Percentiles rank a stretch among this genome's conserved stretches.
Evolutionary conservation across 176 grass and related monocot genomes (phyloP).

Genomic region (Dendrocalamus sinicus): DNA sequence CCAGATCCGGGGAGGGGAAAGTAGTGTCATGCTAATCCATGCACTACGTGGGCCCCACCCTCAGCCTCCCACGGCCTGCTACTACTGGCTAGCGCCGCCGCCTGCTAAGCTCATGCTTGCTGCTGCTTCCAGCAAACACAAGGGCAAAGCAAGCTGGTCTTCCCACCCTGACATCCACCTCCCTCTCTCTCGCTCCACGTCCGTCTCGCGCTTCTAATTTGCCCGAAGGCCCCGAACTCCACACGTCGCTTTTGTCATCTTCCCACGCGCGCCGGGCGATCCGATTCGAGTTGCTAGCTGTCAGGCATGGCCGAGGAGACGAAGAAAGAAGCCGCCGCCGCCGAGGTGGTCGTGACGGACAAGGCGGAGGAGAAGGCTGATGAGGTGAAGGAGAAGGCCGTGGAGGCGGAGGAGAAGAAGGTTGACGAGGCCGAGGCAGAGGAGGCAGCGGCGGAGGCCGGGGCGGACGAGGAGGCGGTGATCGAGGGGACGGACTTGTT

Average conservation of each 20-base stretch:
- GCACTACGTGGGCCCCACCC: not conserved
- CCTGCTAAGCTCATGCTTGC: not conserved
- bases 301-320: slow-evolving; percentile 53
- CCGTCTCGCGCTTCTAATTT: slow-evolving; percentile 26
- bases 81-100: not conserved
- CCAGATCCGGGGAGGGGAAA: not conserved
- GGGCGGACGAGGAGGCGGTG: slow-evolving; percentile 39
- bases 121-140: slow-evolving; percentile 40
- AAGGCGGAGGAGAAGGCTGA: slow-evolving; percentile 3
- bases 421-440: not conserved
- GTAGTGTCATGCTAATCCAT: slow-evolving; percentile 18
- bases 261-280: slow-evolving; percentile 34
- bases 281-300: slow-evolving; percentile 18
- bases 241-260: not conserved
- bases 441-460: slow-evolving; percentile 44
- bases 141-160: slow-evolving; percentile 34
- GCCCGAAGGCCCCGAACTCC: slow-evolving; percentile 2
- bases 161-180: not conserved
- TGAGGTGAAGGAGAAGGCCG: slow-evolving; percentile 30
- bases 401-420: slow-evolving; percentile 31
- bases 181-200: slow-evolving; percentile 5
- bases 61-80: not conserved
- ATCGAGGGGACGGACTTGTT: slow-evolving; percentile 54
- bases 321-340: slow-evolving; percentile 24
- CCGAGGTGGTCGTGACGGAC: slow-evolving; percentile 36